These are phyloP conservation scores for Suhomyces taliae DNA, from an alignment of 1,139 yeast genomes.

Conservation along the genomic window DNA sequence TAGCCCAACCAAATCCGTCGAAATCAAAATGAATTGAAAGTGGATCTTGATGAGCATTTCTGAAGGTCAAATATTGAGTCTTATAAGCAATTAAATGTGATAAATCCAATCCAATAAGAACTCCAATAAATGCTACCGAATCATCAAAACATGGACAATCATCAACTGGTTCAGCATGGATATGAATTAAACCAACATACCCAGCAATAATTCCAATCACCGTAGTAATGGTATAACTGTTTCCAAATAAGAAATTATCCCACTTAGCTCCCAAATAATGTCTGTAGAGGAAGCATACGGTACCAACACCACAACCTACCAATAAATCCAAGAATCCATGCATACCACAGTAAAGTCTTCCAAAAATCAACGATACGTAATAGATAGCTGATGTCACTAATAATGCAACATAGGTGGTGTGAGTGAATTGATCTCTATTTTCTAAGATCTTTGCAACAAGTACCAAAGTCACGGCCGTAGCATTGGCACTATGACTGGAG, in stretches of 20 bases:
- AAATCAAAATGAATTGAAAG: conserved; percentile 41
- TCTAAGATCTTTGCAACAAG: conserved; percentile 31
- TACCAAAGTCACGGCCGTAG: conserved; percentile 71
- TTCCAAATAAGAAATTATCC: conserved; percentile 37
- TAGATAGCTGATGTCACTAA: conserved; percentile 39
- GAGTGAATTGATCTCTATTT: conserved; percentile 12
- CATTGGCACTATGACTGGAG: conserved; percentile 89
- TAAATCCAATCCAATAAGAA: conserved; percentile 70
- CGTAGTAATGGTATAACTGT: conserved; percentile 16
- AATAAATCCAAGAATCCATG: conserved; percentile 84
- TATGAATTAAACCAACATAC: conserved; percentile 54
- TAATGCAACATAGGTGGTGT: conserved; percentile 8
- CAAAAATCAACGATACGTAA: conserved; percentile 67
- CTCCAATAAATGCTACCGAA: conserved; percentile 91
- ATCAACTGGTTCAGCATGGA: conserved; percentile 86
- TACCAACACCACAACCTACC: conserved; percentile 68
- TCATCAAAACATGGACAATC: conserved; percentile 97
- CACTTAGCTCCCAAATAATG: conserved; percentile 32
- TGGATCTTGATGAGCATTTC: conserved; percentile 25
- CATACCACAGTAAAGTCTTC: conserved; percentile 95
- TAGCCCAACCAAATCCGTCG: conserved; percentile 41
- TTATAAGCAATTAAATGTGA: conserved; percentile 47
- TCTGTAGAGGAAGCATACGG: conserved; percentile 45
- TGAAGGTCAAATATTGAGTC: conserved; percentile 23
- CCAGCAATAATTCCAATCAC: conserved; percentile 34